Evolutionary conservation across 164 flowering plant genomes (phyloP), one percentile per base, ranked within the genome.

Genomic region (Berberis vulgaris): DNA sequence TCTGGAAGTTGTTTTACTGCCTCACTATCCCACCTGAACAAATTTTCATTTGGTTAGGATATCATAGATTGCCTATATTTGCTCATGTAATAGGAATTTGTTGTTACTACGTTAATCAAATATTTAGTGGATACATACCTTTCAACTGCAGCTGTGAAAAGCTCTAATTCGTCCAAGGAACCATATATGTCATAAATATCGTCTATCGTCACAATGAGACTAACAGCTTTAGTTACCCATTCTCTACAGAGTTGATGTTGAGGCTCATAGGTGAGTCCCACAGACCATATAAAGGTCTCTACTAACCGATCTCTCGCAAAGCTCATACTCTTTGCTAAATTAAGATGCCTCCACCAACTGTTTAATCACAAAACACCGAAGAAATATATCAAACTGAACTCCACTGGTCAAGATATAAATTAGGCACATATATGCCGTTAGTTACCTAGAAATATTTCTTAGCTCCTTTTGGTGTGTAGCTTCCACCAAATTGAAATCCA

Each of bases 401-500:
- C 8, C 49, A 46, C 49, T 5, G 49, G 5, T 5, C 49, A 5
- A 46, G 8, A 46, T 46, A 46, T 5, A 5, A 5, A 46, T 5
- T 8, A 8, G 5, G 49, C 11, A 40, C 1, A 44, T 6, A 12
- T 39, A 1, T 7, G 44, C 43, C 46, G 56, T 45, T 49, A 9
- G 3, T 40, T 73, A 76, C 83, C 78, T 73, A 8, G 80, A 69
- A 38, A 71, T 2, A 2, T 68, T 50, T 45, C 45, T 67, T 4
- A 80, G 70, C 54, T 78, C 77, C 3, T 49, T 68, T 59, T 80
- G 83, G 13, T 73, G 73, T 11, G 53, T 40, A 40, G 81, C 74
- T 75, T 82, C 83, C 57, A 75, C 75, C 60, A 61, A 62, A 56
- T 82, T 82, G 72, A 76, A 82, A n/a, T 79, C 74, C 5, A 78